Conservation (phyloP, 495 filamentous ascomycete genomes). For the Aspergillus cristatus region DNA sequence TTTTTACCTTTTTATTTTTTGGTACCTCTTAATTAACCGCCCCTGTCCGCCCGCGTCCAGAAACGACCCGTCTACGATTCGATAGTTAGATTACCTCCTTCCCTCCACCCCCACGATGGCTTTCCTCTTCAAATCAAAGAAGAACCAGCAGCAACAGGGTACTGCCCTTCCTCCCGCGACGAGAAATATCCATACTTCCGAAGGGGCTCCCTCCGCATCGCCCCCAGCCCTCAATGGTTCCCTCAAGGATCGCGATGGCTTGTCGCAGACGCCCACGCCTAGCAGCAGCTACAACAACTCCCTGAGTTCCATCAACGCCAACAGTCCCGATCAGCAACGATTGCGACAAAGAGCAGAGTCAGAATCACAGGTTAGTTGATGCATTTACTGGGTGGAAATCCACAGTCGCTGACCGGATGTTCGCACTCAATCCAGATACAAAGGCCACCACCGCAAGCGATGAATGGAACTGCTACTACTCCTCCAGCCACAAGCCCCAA, state of each 20-base stretch:
- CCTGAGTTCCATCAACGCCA: conserved; percentile 41
- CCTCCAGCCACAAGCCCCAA: conserved; percentile 33
- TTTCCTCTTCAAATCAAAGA: conserved; percentile 57
- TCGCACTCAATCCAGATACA: conserved; percentile 23
- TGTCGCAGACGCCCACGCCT: conserved; percentile 48
- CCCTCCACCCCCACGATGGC: conserved; percentile 45
- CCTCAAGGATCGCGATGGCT: conserved; percentile 30
- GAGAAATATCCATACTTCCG: conserved; percentile 43
- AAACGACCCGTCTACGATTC: conserved; percentile 19
- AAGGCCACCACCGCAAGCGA: conserved; percentile 19
- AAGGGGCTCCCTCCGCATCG: conserved; percentile 27
- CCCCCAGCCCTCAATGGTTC: conserved; percentile 25
- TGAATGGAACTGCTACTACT: conserved; percentile 28
- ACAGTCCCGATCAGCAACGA: conserved; percentile 43
- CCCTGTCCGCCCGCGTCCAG: neutral
- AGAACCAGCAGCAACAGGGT: conserved; percentile 30
- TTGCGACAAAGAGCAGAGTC: conserved; percentile 43
- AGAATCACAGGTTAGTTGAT: conserved; percentile 38
- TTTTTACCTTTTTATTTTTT: conserved; percentile 1
- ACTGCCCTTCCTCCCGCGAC: conserved; percentile 43
- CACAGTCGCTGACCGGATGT: too few relatives aligned
- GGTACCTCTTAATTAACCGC: conserved; percentile 18
- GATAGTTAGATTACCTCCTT: too few relatives aligned
- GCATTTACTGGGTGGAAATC: too few relatives aligned
- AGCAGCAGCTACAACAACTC: conserved; percentile 58